Evolutionary conservation across 805 yeast genomes (phyloP).

Genomic region (Wickerhamomyces bovis): DNA sequence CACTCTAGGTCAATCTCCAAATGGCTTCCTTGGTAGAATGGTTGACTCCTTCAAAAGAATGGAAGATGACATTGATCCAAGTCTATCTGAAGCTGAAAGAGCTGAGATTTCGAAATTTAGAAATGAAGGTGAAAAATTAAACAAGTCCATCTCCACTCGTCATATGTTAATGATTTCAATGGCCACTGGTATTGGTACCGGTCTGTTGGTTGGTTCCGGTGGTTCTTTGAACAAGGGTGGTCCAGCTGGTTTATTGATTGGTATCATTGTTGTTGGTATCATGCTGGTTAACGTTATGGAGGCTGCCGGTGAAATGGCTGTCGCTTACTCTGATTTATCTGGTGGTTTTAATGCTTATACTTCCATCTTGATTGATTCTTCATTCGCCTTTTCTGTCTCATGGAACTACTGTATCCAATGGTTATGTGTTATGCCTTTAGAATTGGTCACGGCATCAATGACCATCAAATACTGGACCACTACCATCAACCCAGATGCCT

Average conservation of each 20-base stretch:
- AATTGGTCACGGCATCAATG: slow-evolving; percentile 58
- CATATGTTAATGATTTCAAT: slow-evolving; percentile 74
- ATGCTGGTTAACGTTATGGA: slow-evolving; percentile 55
- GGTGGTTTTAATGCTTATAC: slow-evolving; percentile 64
- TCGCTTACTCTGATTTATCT: slow-evolving; percentile 47
- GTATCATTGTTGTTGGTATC: slow-evolving; percentile 50
- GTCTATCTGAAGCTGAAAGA: slow-evolving; percentile 35
- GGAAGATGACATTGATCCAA: slow-evolving; percentile 33
- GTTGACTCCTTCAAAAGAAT: slow-evolving; percentile 29
- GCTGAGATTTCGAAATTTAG: slow-evolving; percentile 18
- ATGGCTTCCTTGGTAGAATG: slow-evolving; percentile 24
- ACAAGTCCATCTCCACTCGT: slow-evolving; percentile 35
- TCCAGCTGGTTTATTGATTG: slow-evolving; percentile 45
- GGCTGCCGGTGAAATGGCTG: slow-evolving; percentile 65
- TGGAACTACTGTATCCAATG: slow-evolving; percentile 63
- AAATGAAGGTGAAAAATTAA: slow-evolving; percentile 29
- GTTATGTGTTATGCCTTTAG: slow-evolving; percentile 56
- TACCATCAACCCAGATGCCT: slow-evolving; percentile 49
- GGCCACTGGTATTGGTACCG: slow-evolving; percentile 83
- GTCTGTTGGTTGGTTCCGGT: slow-evolving; percentile 55
- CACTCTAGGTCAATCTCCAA: slow-evolving; percentile 1
- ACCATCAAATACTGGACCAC: slow-evolving; percentile 55
- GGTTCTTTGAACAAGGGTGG: slow-evolving; percentile 39
- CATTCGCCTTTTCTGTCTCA: slow-evolving; percentile 53
- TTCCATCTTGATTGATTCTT: slow-evolving; percentile 47